phyloP scores from a whole-genome alignment of 495 filamentous ascomycete genomes.

The Xylaria intraflava region DNA sequence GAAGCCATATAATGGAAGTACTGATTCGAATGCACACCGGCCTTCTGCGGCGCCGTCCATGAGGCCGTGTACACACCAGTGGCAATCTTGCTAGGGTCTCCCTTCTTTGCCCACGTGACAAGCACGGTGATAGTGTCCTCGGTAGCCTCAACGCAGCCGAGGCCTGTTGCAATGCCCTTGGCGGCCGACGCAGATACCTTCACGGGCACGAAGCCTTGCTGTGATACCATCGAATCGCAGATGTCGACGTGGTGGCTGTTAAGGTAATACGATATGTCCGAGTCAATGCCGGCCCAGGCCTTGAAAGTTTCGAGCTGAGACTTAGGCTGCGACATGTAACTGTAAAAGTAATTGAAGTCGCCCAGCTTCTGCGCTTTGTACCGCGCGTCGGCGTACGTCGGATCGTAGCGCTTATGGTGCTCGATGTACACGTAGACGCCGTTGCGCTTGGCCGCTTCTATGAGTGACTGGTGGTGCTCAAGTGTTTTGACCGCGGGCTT shows the following conservation, averaged over 20 bases:
- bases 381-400: conserved; percentile 81
- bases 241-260: conserved; percentile 93
- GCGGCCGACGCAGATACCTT: conserved; percentile 72
- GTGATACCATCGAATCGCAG: conserved; percentile 77
- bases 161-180: conserved; percentile 58
- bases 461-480: conserved; percentile 65
- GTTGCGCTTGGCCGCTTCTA: conserved; percentile 63
- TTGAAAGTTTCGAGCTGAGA: conserved; percentile 91
- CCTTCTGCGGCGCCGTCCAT: conserved; percentile 89
- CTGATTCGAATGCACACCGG: conserved; percentile 89
- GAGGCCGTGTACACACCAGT: conserved; percentile 92
- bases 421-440: conserved; percentile 89
- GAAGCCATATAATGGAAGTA: conserved; percentile 90
- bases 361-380: conserved; percentile 67
- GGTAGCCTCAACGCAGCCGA: conserved; percentile 73
- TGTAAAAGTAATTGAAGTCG: conserved; percentile 97
- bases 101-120: conserved; percentile 76
- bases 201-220: conserved; percentile 61
- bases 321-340: conserved; percentile 94
- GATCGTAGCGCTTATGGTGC: conserved; percentile 94
- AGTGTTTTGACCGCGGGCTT: conserved; percentile 90
- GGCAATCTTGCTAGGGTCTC: conserved; percentile 57
- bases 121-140: conserved; percentile 91
- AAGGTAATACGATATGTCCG: conserved; percentile 90
- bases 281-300: conserved; percentile 86